phyloP scores from a whole-genome alignment of 2,329 filamentous ascomycete species.

The Colletotrichum sp. region DNA sequence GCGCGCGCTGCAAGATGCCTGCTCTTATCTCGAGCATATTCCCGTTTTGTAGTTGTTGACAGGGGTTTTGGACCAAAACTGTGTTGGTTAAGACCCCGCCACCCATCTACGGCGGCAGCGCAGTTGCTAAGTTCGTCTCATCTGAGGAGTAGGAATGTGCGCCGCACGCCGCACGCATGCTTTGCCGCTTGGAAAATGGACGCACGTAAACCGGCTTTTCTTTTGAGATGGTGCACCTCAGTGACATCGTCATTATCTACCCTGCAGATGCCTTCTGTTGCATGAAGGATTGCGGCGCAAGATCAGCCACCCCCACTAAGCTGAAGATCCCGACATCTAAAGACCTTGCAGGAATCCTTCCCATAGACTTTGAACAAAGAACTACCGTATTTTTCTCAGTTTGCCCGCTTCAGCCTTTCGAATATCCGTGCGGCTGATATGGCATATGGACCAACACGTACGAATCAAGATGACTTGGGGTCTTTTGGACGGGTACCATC shows the following conservation, averaged over 20 bases:
- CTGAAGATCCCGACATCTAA: neutral
- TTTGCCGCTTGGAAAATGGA: neutral
- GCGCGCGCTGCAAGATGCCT: neutral
- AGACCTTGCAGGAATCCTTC: neutral
- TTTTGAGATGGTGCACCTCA: neutral
- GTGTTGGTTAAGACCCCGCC: neutral
- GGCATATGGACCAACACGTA: rapidly evolving
- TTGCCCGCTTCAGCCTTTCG: neutral
- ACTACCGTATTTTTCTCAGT: neutral
- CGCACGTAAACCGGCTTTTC: neutral
- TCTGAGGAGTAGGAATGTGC: neutral
- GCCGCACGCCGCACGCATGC: neutral
- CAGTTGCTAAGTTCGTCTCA: neutral
- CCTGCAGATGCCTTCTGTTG: neutral
- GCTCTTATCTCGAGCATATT: neutral
- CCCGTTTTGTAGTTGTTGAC: neutral
- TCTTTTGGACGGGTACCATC: neutral
- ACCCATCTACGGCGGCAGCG: neutral
- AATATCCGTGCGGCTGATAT: neutral
- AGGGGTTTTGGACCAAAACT: neutral
- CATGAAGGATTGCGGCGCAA: neutral
- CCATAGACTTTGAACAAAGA: neutral
- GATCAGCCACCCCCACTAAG: neutral
- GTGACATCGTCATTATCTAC: neutral
- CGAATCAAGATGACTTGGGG: neutral